Evolutionary conservation across 78 protist species (phyloP), one percentile per base, ranked within the genome.

Genomic region (Emiliania huxleyi): DNA sequence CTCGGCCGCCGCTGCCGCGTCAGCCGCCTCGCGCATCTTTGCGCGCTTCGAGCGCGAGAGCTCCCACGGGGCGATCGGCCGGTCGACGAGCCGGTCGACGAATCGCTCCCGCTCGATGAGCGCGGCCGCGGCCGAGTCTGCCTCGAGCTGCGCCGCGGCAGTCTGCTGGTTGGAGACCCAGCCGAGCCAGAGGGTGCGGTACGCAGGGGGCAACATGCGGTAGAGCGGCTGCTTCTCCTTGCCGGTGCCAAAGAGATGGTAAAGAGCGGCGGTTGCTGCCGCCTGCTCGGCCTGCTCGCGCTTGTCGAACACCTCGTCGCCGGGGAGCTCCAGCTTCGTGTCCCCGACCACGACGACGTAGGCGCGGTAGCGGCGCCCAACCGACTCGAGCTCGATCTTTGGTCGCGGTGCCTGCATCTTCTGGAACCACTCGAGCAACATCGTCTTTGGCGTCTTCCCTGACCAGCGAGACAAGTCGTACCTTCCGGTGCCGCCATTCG

Each of bases 391-490:
- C 38, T 26, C 89, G 89, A 44, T 42, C 40, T 8, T 23, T 0
- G 89, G 89, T 40, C 56, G 52, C 19, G 46, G 89, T 42, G 1
- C 44, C 89, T 44, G 52, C n/a, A 1, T 8, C 89, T 81, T 81
- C 56, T 44, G 38, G 40, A 44, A 43, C 89, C 89, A 81, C 18
- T 81, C 89, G 35, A 42, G 55, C 37, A 81, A 42, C 89, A 81
- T 26, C 35, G 56, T 29, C 55, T 81, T 81, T 5, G 89, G 56
- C 89, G 89, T 44, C 55, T 81, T 81, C 40, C 89, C 89, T 6
- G 4, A 0, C 89, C 89, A 81, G 26, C 89, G 29, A 15, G 29
- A 6, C 55, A 81, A 42, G 40, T 26, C 37, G 55, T 81, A 81
- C 23, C 6, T n/a, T 15, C 26, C 44, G 19, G 44, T 3, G 83